Conservation (phyloP, 192 early-diverging fungal species). For the Mortierella hygrophila region DNA sequence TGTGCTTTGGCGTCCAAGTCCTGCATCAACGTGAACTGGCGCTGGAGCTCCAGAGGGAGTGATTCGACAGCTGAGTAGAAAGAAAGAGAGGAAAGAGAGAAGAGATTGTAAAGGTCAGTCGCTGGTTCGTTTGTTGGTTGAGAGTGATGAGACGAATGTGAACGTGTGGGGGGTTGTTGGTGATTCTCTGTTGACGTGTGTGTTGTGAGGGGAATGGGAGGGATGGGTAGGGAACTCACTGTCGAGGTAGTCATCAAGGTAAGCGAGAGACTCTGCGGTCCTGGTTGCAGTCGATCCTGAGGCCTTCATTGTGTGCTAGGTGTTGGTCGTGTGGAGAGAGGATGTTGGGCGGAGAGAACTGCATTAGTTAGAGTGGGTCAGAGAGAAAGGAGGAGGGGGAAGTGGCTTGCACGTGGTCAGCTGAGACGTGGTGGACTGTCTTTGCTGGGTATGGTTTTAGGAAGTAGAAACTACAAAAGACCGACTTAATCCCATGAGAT, state of each 20-base stretch:
- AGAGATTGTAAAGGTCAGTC: neutral
- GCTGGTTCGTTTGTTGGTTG: neutral
- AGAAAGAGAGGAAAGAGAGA: neutral
- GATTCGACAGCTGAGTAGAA: constrained; percentile 74
- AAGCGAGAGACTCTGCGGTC: constrained; percentile 65
- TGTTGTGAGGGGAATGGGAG: neutral
- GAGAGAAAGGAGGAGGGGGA: neutral
- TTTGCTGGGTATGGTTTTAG: too few relatives aligned
- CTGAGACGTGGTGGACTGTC: too few relatives aligned
- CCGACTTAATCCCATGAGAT: neutral
- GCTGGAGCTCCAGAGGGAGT: constrained; percentile 80
- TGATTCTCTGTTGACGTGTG: neutral
- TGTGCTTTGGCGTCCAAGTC: constrained; percentile 88
- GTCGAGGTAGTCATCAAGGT: constrained; percentile 94
- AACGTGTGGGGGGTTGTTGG: constrained; percentile 56
- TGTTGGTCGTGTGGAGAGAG: neutral
- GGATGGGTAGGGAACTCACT: constrained; percentile 63
- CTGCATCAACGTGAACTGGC: constrained; percentile 94
- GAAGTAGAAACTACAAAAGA: too few relatives aligned
- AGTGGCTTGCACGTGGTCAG: too few relatives aligned
- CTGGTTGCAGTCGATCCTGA: constrained; percentile 44
- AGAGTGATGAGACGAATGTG: constrained; percentile 13
- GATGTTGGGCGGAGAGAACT: neutral
- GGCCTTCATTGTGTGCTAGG: constrained; percentile 30
- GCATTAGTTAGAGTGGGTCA: too few relatives aligned